Evolutionary conservation across 768 basidiomycete species (phyloP).

Genomic region (Lactarius evosmus): DNA sequence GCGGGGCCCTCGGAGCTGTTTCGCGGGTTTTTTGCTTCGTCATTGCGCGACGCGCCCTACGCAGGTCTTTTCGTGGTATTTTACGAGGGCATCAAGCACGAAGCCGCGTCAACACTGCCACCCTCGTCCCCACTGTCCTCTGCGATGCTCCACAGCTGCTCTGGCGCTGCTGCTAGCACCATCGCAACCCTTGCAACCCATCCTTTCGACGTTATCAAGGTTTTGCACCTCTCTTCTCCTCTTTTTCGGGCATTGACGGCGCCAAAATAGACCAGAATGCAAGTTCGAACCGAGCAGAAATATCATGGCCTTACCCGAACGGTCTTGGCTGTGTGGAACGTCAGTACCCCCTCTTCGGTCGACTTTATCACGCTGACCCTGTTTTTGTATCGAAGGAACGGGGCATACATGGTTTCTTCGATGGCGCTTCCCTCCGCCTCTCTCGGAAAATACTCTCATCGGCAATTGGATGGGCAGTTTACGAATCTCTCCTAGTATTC

Average conservation of each 20-base stretch:
- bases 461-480: slow-evolving; percentile 90
- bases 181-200: slow-evolving; percentile 84
- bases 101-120: slow-evolving; percentile 53
- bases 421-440: slow-evolving; percentile 78
- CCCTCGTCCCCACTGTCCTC: slow-evolving; percentile 45
- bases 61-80: slow-evolving; percentile 86
- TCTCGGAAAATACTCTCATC: slow-evolving; percentile 85
- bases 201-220: slow-evolving; percentile 94
- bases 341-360: slow-evolving; percentile 35
- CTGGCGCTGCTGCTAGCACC: slow-evolving; percentile 78
- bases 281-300: slow-evolving; percentile 74
- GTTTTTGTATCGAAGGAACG: slow-evolving; percentile 58
- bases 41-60: slow-evolving; percentile 92
- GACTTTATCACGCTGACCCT: slow-evolving; percentile 1
- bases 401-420: slow-evolving; percentile 77
- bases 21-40: slow-evolving; percentile 82
- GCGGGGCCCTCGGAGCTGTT: slow-evolving; percentile 78
- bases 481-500: slow-evolving; percentile 71
- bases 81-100: slow-evolving; percentile 83
- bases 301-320: slow-evolving; percentile 74
- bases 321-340: slow-evolving; percentile 62
- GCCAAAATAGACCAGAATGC: slow-evolving; percentile 73
- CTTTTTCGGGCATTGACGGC: slow-evolving; percentile 7
- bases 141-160: slow-evolving; percentile 54
- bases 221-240: slow-evolving; percentile 31